Conservation (phyloP, 345 rosid genomes). For the Aethionema arabicum region DNA sequence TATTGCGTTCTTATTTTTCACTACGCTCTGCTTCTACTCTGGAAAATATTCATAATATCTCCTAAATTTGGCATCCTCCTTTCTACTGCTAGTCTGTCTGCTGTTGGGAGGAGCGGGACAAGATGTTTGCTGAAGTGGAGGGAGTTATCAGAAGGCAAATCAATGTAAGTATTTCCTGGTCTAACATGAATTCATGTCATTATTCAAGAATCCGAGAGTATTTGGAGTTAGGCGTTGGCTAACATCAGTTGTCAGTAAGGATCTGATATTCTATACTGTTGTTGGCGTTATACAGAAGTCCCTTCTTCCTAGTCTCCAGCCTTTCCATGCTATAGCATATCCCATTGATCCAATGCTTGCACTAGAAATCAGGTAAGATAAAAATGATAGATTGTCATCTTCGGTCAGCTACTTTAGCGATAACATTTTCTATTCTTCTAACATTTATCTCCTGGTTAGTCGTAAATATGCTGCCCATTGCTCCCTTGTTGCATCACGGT, state of each 20-base stretch:
- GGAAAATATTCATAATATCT: background rate
- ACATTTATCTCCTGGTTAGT: constrained; percentile 38
- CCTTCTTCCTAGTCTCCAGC: constrained; percentile 93
- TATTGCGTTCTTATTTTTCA: background rate
- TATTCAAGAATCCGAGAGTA: background rate
- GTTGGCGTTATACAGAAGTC: constrained; percentile 53
- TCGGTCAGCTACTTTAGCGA: background rate
- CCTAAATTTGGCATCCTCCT: background rate
- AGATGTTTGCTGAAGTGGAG: constrained; percentile 83
- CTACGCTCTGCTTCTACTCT: constrained; percentile 14
- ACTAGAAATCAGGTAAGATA: constrained; percentile 81
- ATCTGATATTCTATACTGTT: background rate
- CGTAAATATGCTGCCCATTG: constrained; percentile 96
- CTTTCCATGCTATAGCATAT: constrained; percentile 98
- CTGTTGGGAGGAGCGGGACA: constrained; percentile 90
- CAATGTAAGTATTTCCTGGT: constrained; percentile 40
- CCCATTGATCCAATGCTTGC: constrained; percentile 95
- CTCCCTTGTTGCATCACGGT: constrained; percentile 86
- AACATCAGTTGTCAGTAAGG: background rate
- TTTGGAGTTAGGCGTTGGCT: background rate
- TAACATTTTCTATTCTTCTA: background rate
- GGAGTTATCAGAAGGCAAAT: constrained; percentile 84
- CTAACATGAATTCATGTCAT: background rate
- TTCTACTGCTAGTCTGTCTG: constrained; percentile 72
- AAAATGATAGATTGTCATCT: background rate